phyloP scores from a whole-genome alignment of 768 basidiomycete species.

The Serendipita vermifera region DNA sequence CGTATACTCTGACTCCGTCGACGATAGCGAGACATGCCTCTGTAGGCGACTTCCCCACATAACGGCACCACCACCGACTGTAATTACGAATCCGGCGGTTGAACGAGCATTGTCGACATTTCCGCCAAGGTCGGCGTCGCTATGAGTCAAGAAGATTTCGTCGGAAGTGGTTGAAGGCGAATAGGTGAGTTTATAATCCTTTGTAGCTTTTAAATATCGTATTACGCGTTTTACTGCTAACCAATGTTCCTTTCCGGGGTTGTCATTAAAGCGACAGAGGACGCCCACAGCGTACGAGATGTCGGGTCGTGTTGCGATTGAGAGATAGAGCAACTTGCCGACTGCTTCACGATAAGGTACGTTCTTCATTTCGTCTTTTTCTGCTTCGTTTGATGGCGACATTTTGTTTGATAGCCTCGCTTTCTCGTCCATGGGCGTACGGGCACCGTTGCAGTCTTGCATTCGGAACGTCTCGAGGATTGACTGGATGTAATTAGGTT shows the following conservation, averaged over 20 bases:
- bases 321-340: slow-evolving; percentile 13
- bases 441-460: slow-evolving; percentile 18
- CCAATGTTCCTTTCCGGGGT: slow-evolving; percentile 28
- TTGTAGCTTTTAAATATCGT: slow-evolving; percentile 29
- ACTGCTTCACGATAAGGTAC: slow-evolving; percentile 17
- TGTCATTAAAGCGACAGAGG: slow-evolving; percentile 22
- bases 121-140: slow-evolving; percentile 25
- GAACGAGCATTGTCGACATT: slow-evolving; percentile 20
- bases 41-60: slow-evolving; percentile 33
- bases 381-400: not conserved
- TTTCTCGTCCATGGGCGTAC: slow-evolving; percentile 25
- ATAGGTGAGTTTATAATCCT: slow-evolving; percentile 19
- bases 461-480: slow-evolving; percentile 24
- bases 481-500: slow-evolving; percentile 24
- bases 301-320: slow-evolving; percentile 17
- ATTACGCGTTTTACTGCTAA: slow-evolving; percentile 28
- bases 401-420: slow-evolving; percentile 10
- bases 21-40: slow-evolving; percentile 27
- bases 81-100: slow-evolving; percentile 24
- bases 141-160: slow-evolving; percentile 19
- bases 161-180: slow-evolving; percentile 14
- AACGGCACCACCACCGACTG: slow-evolving; percentile 26
- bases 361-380: not conserved
- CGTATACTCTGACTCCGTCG: slow-evolving; percentile 34
- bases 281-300: slow-evolving; percentile 15